Evolutionary conservation across 257 asterid genomes (phyloP).

Genomic region (Osmanthus fragrans): DNA sequence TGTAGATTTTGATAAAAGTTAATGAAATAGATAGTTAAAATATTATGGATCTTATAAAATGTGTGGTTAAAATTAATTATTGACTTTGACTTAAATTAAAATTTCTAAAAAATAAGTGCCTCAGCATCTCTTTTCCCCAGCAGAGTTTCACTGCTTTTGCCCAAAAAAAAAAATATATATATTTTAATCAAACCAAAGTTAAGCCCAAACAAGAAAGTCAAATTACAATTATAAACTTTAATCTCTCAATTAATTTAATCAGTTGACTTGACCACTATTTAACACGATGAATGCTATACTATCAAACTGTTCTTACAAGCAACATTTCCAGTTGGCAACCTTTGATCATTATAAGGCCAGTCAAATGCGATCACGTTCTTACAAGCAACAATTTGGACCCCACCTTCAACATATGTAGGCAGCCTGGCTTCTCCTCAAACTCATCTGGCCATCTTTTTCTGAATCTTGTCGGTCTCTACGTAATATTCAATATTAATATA

Average conservation of each 20-base stretch:
- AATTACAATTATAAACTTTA: conserved; percentile 9
- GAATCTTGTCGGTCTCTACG: conserved; percentile 23
- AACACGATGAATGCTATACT: not conserved
- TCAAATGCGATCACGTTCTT: conserved; percentile 46
- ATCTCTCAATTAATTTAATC: conserved; percentile 22
- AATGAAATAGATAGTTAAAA: too few relatives aligned
- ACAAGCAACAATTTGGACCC: conserved; percentile 45
- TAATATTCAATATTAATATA: not conserved
- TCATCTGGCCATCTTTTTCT: conserved; percentile 23
- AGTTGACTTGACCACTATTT: conserved; percentile 8
- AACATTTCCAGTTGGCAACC: conserved; percentile 45
- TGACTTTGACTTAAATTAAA: too few relatives aligned
- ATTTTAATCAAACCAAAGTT: too few relatives aligned
- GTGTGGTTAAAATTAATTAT: too few relatives aligned
- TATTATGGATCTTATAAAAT: too few relatives aligned
- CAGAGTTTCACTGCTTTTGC: too few relatives aligned
- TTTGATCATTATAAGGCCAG: conserved; percentile 32
- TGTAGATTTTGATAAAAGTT: too few relatives aligned
- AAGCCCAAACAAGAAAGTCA: conserved; percentile 17
- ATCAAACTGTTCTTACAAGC: not conserved
- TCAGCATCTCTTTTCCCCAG: too few relatives aligned
- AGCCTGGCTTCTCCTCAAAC: conserved; percentile 36
- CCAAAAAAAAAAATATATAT: too few relatives aligned
- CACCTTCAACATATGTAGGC: conserved; percentile 28
- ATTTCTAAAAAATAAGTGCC: too few relatives aligned